phyloP scores from a whole-genome alignment of 352 stramenopile species.

The Phytopythium kandeliae region DNA sequence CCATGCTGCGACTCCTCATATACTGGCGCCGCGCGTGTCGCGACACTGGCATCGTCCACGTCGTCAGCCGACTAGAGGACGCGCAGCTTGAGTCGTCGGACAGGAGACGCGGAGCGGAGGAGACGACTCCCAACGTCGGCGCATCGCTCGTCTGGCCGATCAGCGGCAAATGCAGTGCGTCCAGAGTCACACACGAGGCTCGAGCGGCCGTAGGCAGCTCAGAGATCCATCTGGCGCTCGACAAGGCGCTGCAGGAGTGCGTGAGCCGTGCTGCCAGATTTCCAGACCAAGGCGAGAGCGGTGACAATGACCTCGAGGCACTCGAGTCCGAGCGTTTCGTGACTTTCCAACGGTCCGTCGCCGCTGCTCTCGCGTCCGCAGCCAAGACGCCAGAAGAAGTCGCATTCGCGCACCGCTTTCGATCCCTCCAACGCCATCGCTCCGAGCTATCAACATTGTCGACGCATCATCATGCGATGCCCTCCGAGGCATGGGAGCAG shows the following conservation, averaged over 20 bases:
- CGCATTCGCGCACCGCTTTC: constrained; percentile 16
- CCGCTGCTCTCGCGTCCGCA: background rate
- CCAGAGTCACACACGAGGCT: background rate
- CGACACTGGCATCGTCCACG: background rate
- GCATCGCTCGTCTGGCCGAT: background rate
- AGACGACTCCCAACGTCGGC: background rate
- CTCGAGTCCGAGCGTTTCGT: background rate
- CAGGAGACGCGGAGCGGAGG: background rate
- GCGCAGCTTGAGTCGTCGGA: background rate
- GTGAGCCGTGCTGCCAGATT: background rate
- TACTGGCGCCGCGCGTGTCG: constrained; percentile 23
- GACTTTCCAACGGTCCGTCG: constrained; percentile 1
- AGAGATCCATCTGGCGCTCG: background rate
- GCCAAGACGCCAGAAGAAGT: constrained; percentile 24
- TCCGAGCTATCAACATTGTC: background rate
- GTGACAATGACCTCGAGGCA: background rate
- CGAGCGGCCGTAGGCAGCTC: background rate
- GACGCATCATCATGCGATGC: background rate
- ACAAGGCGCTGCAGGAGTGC: background rate
- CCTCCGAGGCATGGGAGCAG: background rate
- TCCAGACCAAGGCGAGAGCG: too few species aligned
- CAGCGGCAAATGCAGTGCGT: background rate
- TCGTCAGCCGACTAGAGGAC: background rate
- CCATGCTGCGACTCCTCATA: constrained; percentile 31
- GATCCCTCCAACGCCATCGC: background rate